Conservation (phyloP, 2,329 filamentous ascomycete species). For the Xylariaceae sp. region DNA sequence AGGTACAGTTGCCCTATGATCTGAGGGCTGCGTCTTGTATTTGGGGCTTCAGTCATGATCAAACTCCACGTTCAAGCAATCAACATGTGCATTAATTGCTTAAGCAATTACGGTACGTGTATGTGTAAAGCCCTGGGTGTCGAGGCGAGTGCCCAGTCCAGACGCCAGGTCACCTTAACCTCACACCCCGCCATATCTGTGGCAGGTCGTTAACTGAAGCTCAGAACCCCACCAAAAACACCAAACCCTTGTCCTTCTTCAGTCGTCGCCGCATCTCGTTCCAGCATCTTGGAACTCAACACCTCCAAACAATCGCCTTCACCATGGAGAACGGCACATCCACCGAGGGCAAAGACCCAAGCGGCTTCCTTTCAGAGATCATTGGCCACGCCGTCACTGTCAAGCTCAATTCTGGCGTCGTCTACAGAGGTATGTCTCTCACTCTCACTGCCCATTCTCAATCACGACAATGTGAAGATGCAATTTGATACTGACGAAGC, state of each 20-base stretch:
- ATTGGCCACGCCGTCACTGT: constrained; percentile 92
- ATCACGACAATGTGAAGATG: neutral
- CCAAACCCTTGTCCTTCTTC: too few relatives aligned
- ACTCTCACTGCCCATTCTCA: neutral
- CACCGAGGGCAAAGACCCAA: constrained; percentile 83
- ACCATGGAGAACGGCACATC: constrained; percentile 74
- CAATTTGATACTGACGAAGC: constrained; percentile 11
- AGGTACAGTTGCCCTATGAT: too few relatives aligned
- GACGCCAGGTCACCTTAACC: too few relatives aligned
- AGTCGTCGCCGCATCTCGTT: neutral
- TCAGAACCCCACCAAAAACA: too few relatives aligned
- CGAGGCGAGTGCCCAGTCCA: too few relatives aligned
- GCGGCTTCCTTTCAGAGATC: constrained; percentile 88
- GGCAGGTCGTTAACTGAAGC: neutral
- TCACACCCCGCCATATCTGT: too few relatives aligned
- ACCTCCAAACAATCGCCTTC: neutral
- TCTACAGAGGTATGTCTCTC: constrained; percentile 77
- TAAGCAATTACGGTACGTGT: too few relatives aligned
- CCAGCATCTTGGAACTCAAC: neutral
- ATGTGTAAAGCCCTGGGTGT: too few relatives aligned
- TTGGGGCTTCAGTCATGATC: too few relatives aligned
- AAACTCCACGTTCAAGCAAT: too few relatives aligned
- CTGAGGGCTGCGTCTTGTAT: too few relatives aligned
- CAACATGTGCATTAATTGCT: too few relatives aligned
- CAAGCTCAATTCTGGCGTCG: constrained; percentile 96